phyloP scores from a whole-genome alignment of 176 grass and related monocot genomes.

The Bolboschoenus planiculmis region DNA sequence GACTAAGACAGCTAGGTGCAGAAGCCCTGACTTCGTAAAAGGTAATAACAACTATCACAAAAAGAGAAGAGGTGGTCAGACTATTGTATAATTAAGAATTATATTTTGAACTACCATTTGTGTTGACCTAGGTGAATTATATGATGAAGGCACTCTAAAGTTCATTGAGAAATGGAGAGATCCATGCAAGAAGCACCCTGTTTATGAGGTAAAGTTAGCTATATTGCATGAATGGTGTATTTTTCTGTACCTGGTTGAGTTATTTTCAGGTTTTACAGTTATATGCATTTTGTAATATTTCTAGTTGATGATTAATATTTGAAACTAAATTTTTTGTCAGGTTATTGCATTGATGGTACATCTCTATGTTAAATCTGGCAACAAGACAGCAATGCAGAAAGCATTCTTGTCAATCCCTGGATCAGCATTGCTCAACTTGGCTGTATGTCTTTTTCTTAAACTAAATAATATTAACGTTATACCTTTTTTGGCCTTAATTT shows the following conservation, averaged over 20 bases:
- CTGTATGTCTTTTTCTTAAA: neutral
- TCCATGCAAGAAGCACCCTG: neutral
- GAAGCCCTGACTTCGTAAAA: neutral
- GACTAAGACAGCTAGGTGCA: neutral
- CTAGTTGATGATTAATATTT: constrained; percentile 1
- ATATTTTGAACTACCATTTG: neutral
- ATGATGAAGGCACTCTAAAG: constrained; percentile 2
- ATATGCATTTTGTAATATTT: neutral
- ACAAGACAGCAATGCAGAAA: constrained; percentile 2
- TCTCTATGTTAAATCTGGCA: neutral
- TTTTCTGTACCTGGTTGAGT: neutral
- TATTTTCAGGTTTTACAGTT: neutral
- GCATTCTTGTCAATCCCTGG: neutral
- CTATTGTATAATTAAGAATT: neutral
- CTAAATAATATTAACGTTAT: neutral
- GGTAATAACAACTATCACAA: neutral
- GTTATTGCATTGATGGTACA: constrained; percentile 23
- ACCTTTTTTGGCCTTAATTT: neutral
- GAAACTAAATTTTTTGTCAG: constrained; percentile 3
- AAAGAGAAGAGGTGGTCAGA: neutral
- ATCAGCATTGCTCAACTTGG: neutral
- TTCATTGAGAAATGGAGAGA: constrained; percentile 24
- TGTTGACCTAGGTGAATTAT: neutral
- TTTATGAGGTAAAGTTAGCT: constrained; percentile 17
- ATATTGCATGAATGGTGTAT: neutral